Evolutionary conservation across 1,284 basidiomycete genomes (phyloP).

Genomic region (Austroboletus sp.): DNA sequence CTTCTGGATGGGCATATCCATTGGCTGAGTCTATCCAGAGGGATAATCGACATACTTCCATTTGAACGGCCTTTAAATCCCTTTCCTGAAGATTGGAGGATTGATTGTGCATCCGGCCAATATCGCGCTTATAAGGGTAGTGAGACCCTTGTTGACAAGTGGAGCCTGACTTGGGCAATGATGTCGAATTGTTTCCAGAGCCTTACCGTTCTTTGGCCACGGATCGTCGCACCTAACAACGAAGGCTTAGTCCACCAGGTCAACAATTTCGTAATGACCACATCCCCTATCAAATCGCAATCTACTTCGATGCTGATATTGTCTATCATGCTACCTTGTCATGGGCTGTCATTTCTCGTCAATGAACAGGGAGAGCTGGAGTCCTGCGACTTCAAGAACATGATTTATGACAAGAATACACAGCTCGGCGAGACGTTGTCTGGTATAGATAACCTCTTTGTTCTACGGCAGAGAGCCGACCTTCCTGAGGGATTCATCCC

Average conservation of each 20-base stretch:
- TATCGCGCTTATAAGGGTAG: slow-evolving; percentile 13
- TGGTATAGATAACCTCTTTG: not conserved
- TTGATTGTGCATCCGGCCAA: not conserved
- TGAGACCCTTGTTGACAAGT: slow-evolving; percentile 23
- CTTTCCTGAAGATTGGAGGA: slow-evolving; percentile 6
- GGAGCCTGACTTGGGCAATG: slow-evolving; percentile 27
- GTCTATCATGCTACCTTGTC: slow-evolving; percentile 37
- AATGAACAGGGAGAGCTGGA: not conserved
- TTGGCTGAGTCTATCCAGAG: slow-evolving; percentile 31
- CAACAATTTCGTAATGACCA: slow-evolving; percentile 27
- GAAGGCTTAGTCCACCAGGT: too few species aligned
- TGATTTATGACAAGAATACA: not conserved
- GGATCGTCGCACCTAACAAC: too few species aligned
- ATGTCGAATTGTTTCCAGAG: slow-evolving; percentile 20
- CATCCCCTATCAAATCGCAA: not conserved
- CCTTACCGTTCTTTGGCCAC: too few species aligned
- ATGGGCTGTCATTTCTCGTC: not conserved
- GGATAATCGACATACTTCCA: slow-evolving; percentile 34
- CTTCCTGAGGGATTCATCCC: not conserved
- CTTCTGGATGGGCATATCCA: slow-evolving; percentile 32
- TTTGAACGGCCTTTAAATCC: slow-evolving; percentile 14
- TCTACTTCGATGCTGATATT: slow-evolving; percentile 4
- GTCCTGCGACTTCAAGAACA: not conserved
- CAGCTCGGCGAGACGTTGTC: not conserved
- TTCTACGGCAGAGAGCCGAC: not conserved